These are phyloP conservation scores for Lotus japonicus DNA, from an alignment of 306 rosid species.

Conservation along the genomic window DNA sequence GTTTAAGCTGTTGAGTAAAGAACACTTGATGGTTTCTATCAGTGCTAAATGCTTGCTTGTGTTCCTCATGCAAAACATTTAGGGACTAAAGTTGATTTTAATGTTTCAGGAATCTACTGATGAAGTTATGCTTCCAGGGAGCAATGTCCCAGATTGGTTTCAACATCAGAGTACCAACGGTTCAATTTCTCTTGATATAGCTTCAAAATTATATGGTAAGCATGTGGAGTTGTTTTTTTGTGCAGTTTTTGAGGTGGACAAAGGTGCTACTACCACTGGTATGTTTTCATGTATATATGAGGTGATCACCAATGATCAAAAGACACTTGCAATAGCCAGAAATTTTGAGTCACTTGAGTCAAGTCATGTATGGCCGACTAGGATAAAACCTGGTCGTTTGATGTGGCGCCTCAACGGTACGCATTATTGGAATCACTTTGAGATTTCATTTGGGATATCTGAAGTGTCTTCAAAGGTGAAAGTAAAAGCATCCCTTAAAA, in stretches of 20 bases:
- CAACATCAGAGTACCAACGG: not conserved
- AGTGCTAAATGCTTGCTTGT: not conserved
- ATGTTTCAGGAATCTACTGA: not conserved
- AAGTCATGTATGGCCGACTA: not conserved
- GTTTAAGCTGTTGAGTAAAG: too few species aligned
- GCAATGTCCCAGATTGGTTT: slow-evolving; percentile 8
- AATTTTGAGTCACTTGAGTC: not conserved
- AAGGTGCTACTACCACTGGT: not conserved
- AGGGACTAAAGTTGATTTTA: not conserved
- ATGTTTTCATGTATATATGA: not conserved
- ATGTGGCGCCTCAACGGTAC: not conserved
- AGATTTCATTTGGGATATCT: not conserved
- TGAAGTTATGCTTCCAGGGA: not conserved
- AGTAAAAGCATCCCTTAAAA: not conserved
- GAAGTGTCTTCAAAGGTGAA: not conserved
- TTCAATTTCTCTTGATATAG: not conserved
- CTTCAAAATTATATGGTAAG: slow-evolving; percentile 7
- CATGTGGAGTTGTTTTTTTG: not conserved
- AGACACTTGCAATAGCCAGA: not conserved
- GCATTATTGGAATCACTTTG: slow-evolving; percentile 1
- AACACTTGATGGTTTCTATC: too few species aligned
- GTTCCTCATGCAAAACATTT: not conserved
- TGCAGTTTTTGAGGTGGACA: not conserved
- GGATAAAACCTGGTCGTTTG: not conserved
- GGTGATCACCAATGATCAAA: not conserved